Conservation (phyloP, 2,329 filamentous ascomycete species). For the Fusarium duplospermum region DNA sequence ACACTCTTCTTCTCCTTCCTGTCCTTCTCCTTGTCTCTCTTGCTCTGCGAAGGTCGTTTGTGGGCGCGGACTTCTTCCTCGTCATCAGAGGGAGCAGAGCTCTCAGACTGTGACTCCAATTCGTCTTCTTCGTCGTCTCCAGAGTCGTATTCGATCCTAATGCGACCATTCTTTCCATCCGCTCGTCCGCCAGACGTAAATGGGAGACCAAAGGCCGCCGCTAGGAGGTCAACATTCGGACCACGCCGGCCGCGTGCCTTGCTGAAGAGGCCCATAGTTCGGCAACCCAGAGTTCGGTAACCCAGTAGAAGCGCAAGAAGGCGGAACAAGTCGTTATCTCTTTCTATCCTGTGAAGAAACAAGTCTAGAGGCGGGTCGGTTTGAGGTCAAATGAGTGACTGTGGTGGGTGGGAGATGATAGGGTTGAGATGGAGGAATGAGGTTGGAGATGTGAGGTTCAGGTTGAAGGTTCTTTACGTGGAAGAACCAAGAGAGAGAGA, state of each 20-base stretch:
- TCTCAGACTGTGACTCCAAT: constrained; percentile 5
- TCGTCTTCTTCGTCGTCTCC: constrained; percentile 8
- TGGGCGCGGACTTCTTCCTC: neutral
- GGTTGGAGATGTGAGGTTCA: neutral
- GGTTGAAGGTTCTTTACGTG: neutral
- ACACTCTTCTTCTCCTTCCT: constrained; percentile 3
- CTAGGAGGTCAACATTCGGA: constrained; percentile 43
- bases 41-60: neutral
- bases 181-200: constrained; percentile 24
- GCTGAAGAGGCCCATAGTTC: constrained; percentile 38
- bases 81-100: constrained; percentile 14
- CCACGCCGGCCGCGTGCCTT: constrained; percentile 24
- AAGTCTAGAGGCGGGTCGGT: neutral
- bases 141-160: constrained; percentile 14
- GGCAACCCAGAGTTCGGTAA: neutral
- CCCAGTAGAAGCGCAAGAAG: neutral
- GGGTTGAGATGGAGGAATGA: constrained; percentile 12
- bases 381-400: neutral
- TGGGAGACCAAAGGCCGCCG: constrained; percentile 44
- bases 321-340: neutral
- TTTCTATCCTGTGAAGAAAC: neutral
- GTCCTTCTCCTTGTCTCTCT: neutral
- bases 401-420: constrained; percentile 14
- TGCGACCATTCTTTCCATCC: constrained; percentile 10
- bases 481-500: neutral